Percentiles rank a stretch among this genome's conserved stretches.
phyloP scores from a whole-genome alignment of 805 yeast genomes.

The Yarrowia bubula region DNA sequence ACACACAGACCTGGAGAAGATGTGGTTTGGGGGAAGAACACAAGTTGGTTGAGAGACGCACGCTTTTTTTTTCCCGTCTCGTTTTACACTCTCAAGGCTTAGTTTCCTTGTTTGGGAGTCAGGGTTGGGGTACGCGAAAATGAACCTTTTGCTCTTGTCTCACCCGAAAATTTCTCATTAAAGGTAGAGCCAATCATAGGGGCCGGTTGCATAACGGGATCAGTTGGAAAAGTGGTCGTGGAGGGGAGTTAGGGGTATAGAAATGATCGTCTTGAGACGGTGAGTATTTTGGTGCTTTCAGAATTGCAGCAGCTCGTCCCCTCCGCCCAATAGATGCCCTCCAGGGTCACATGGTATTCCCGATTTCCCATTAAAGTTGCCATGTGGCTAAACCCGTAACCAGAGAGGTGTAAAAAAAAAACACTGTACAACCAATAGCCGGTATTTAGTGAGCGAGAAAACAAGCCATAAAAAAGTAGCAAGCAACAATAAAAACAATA shows the following conservation, averaged over 20 bases:
- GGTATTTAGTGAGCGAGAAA: no score
- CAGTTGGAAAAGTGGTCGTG: background rate
- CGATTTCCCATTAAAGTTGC: background rate
- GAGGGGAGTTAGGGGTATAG: no score
- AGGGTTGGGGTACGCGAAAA: no score
- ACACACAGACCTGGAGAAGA: constrained; percentile 4
- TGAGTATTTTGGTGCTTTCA: background rate
- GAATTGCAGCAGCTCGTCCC: background rate
- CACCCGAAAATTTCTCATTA: constrained; percentile 12
- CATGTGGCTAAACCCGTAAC: constrained; percentile 18
- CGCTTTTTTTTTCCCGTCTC: background rate
- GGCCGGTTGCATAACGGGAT: background rate
- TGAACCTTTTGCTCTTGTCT: background rate
- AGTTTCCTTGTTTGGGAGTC: constrained; percentile 6
- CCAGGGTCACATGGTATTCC: background rate
- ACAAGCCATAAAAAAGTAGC: background rate
- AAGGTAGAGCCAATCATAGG: background rate
- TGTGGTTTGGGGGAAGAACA: constrained; percentile 9
- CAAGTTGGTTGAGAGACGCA: background rate
- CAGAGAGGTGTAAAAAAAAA: background rate
- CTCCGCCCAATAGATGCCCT: background rate
- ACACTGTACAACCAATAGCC: background rate
- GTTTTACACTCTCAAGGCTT: no score
- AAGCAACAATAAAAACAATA: no score
- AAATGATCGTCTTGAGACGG: background rate